Evolutionary conservation across 768 basidiomycete species (phyloP), one percentile per base, ranked within the genome.

Genomic region (Plicaturopsis crispa): DNA sequence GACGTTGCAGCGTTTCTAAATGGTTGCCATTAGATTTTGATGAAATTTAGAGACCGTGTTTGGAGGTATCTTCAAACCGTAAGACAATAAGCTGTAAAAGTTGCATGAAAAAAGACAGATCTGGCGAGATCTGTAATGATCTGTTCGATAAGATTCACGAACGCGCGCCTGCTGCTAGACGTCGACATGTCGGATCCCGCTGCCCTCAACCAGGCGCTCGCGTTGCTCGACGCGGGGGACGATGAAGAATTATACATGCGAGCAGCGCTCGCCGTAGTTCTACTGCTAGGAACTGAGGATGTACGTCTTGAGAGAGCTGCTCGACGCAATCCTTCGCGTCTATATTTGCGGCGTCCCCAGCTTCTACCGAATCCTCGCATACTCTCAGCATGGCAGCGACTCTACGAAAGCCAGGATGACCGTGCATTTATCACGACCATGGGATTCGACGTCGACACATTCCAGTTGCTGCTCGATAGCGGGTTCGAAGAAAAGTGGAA

Each of bases 401-500:
- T 69, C 0, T 62, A 50, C 28, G 36, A 42, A 1, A 57, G 55
- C 26, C 46, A 38, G 7, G 54, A 51, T 42, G 59, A 70, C 38
- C 43, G 59, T 3, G 66, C 62, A 4, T 70, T 59, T 43, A 71
- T 72, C 23, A 70, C 63, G 0, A 72, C 64, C 0, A 69, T 69
- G 65, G 63, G 66, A 1, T 58, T 68, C 41, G 54, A 69, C 51
- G 52, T 59, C 3, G 38, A 11, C 1, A 67, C 63, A 0, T 70
- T 69, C 43, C 4, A 55, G 2, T 46, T 47, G 19, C 51, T 72
- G 6, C 44, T 69, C 1, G 31, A 34, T 0, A 40, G 39, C 5
- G 63, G 67, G 3, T 70, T 70, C 50, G 52, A 41, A 4, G 28
- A 35, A 5, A 5, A 6, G 0, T 53, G 54, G 54, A 14, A 50